Conservation (phyloP, 257 asterid genomes). For the Ajuga chamaepitys region DNA sequence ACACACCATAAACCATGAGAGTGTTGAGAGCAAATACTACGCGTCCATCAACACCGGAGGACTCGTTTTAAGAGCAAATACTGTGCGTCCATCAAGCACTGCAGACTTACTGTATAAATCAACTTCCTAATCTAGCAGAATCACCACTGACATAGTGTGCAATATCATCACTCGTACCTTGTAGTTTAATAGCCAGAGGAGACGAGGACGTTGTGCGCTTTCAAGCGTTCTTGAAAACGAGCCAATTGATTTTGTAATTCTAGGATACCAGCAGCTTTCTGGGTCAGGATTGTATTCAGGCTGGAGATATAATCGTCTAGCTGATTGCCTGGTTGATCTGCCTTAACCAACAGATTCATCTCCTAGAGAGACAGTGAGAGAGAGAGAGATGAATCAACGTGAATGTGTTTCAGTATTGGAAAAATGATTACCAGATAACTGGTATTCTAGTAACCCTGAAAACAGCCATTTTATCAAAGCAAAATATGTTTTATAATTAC, state of each 20-base stretch:
- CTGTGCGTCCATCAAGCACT: neutral
- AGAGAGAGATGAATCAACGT: neutral
- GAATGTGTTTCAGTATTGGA: neutral
- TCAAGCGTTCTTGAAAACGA: conserved; percentile 69
- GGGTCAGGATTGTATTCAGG: conserved; percentile 82
- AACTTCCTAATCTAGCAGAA: neutral
- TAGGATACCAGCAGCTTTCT: conserved; percentile 78
- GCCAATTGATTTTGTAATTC: conserved; percentile 83
- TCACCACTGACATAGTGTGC: conserved; percentile 1
- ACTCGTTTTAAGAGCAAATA: neutral
- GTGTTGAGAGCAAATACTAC: neutral
- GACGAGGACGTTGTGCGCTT: conserved; percentile 80
- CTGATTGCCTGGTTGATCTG: conserved; percentile 93
- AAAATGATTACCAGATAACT: neutral
- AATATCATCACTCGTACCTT: conserved; percentile 1
- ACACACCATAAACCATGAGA: neutral
- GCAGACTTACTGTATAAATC: neutral
- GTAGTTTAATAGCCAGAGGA: conserved; percentile 56
- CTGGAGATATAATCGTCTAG: conserved; percentile 67
- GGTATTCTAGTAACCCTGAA: too few species aligned
- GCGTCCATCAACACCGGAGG: neutral
- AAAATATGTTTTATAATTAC: too few species aligned
- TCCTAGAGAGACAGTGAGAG: conserved; percentile 47
- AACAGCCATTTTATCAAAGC: too few species aligned
- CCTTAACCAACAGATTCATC: conserved; percentile 91